These are phyloP conservation scores for Keqinozyma sinolaborantium DNA, from an alignment of 1,139 yeast species.

Conservation along the genomic window DNA sequence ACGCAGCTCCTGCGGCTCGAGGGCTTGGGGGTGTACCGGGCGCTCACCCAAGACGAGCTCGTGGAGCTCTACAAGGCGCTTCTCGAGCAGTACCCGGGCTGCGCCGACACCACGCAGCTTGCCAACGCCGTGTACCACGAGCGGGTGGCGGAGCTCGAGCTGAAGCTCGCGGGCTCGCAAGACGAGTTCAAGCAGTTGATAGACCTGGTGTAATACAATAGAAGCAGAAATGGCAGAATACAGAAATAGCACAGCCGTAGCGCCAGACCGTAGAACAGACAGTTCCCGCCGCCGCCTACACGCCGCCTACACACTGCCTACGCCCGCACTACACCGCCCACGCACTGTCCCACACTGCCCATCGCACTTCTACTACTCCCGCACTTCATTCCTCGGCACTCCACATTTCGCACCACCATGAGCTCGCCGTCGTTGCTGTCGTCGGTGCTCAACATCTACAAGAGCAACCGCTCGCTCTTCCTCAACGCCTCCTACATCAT, in stretches of 20 bases:
- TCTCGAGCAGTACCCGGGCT: slow-evolving; percentile 13
- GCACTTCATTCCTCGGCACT: not conserved
- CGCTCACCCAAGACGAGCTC: slow-evolving; percentile 14
- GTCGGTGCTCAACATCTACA: slow-evolving; percentile 35
- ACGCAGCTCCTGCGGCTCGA: slow-evolving; percentile 15
- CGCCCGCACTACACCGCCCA: slow-evolving; percentile 1
- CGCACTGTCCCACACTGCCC: not conserved
- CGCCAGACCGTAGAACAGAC: too few relatives aligned
- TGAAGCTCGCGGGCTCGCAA: slow-evolving; percentile 9
- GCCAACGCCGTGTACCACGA: slow-evolving; percentile 20
- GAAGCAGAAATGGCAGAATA: too few relatives aligned
- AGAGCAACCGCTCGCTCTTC: slow-evolving; percentile 45
- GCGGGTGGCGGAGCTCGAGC: slow-evolving; percentile 16
- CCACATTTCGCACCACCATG: not conserved
- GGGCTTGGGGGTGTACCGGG: slow-evolving; percentile 10
- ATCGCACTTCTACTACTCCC: not conserved
- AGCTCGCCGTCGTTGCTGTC: slow-evolving; percentile 11
- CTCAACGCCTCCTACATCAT: slow-evolving; percentile 48
- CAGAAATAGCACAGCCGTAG: too few relatives aligned
- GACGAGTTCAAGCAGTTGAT: slow-evolving; percentile 8
- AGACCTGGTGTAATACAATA: too few relatives aligned
- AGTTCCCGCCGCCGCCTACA: too few relatives aligned
- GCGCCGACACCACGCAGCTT: slow-evolving; percentile 21
- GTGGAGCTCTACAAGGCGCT: slow-evolving; percentile 14
- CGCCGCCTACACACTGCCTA: slow-evolving; percentile 1